phyloP scores from a whole-genome alignment of 805 yeast genomes.

The Starmera dryadoides region DNA sequence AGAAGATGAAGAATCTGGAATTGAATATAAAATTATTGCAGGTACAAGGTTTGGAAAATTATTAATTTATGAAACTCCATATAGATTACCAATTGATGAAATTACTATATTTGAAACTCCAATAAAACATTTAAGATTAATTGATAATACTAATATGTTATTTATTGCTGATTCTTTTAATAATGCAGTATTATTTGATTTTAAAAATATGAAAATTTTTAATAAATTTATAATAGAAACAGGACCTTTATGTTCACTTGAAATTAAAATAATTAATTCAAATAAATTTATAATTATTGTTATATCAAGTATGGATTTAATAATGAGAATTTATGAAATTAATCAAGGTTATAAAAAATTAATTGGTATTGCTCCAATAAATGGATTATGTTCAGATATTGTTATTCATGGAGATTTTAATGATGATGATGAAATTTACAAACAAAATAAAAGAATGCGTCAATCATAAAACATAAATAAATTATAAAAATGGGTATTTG shows the following conservation, averaged over 20 bases:
- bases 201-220: conserved; percentile 2
- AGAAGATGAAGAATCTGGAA: neutral
- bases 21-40: conserved; percentile 10
- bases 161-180: conserved; percentile 17
- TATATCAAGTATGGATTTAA: conserved; percentile 9
- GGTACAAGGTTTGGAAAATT: conserved; percentile 18
- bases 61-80: conserved; percentile 10
- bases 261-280: conserved; percentile 1
- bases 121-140: conserved; percentile 8
- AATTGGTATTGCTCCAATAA: conserved; percentile 2
- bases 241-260: conserved; percentile 15
- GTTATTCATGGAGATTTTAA: conserved; percentile 2
- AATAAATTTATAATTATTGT: conserved; percentile 6
- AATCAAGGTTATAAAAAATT: conserved; percentile 8
- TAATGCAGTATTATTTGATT: conserved; percentile 10
- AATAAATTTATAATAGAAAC: conserved; percentile 11
- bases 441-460: neutral
- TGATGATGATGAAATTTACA: neutral
- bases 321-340: conserved; percentile 6
- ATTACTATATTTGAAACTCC: conserved; percentile 15
- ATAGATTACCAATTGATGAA: conserved; percentile 17
- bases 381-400: conserved; percentile 5
- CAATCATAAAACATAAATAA: too few species aligned
- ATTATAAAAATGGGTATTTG: too few species aligned
- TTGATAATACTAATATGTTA: conserved; percentile 2